These are phyloP conservation scores for Phytophthora kernoviae DNA, from an alignment of 352 stramenopile genomes.

Conservation along the genomic window DNA sequence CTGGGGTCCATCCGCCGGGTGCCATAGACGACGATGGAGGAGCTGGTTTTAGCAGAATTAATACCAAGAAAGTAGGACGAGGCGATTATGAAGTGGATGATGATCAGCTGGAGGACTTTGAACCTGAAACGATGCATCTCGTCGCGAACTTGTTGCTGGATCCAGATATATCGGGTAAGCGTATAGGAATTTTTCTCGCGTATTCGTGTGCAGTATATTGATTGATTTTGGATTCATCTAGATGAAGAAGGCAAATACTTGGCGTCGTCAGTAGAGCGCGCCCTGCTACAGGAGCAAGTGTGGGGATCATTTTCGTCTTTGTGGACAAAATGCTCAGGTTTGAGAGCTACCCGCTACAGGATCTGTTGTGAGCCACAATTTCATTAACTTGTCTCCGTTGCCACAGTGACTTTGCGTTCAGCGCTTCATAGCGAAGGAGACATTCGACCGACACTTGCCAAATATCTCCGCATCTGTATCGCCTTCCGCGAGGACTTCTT, in stretches of 20 bases:
- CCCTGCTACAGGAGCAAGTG: slow-evolving; percentile 44
- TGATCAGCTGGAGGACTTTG: slow-evolving; percentile 10
- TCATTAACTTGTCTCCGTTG: not conserved
- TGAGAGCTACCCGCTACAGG: no score
- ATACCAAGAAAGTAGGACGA: slow-evolving; percentile 9
- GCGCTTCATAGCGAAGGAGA: slow-evolving; percentile 9
- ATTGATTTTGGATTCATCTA: slow-evolving; percentile 4
- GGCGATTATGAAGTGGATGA: slow-evolving; percentile 17
- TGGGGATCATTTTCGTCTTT: slow-evolving; percentile 39
- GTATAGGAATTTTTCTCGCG: no score
- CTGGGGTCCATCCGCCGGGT: slow-evolving; percentile 32
- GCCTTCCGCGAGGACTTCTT: slow-evolving; percentile 47
- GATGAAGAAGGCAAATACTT: slow-evolving; percentile 65
- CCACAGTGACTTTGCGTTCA: slow-evolving; percentile 27
- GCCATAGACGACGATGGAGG: slow-evolving; percentile 2
- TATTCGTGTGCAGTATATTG: not conserved
- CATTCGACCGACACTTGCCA: slow-evolving; percentile 12
- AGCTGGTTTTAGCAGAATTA: not conserved
- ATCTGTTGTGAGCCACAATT: not conserved
- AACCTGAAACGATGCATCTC: slow-evolving; percentile 28
- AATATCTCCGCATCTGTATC: slow-evolving; percentile 50
- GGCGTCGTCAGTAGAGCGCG: slow-evolving; percentile 44
- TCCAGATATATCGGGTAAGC: slow-evolving; percentile 36
- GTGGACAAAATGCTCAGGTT: slow-evolving; percentile 48
- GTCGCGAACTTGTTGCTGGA: slow-evolving; percentile 39